A percentile compares a stretch with the other conserved stretches of the same genome.
Evolutionary conservation across 1,284 basidiomycete species (phyloP).

Genomic region (Malassezia caprae): DNA sequence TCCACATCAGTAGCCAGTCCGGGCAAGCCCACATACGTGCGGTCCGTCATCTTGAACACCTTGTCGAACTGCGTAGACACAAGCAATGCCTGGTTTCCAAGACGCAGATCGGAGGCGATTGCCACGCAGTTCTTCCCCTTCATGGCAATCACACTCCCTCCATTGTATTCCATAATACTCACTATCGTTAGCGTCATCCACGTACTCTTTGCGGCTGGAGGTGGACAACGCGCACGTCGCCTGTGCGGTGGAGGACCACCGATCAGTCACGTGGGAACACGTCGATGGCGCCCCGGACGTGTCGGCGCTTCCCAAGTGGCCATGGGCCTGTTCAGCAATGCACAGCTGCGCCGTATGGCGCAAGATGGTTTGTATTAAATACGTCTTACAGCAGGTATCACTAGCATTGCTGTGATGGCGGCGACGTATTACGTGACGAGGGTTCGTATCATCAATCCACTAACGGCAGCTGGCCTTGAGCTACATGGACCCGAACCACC

Average conservation of each 20-base stretch:
- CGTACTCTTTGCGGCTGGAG: constrained; percentile 13
- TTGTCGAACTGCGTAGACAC: constrained; percentile 90
- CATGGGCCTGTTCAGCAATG: background rate
- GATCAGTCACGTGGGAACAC: constrained; percentile 16
- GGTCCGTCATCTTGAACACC: constrained; percentile 88
- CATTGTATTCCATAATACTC: constrained; percentile 62
- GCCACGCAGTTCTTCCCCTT: constrained; percentile 97
- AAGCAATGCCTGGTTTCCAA: constrained; percentile 80
- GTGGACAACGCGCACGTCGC: constrained; percentile 5
- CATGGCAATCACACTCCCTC: constrained; percentile 98
- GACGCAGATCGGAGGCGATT: constrained; percentile 86
- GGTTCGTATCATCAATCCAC: background rate
- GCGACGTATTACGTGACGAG: constrained; percentile 4
- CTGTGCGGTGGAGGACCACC: background rate
- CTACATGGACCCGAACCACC: constrained; percentile 47
- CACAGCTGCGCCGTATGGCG: background rate
- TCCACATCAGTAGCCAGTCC: constrained; percentile 87
- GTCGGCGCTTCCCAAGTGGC: background rate
- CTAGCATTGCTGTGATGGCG: background rate
- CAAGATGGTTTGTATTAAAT: background rate
- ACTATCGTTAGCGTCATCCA: constrained; percentile 20
- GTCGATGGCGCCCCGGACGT: background rate
- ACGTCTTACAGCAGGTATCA: background rate
- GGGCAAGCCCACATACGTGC: constrained; percentile 81
- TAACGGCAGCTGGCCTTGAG: constrained; percentile 41